Evolutionary conservation across 257 asterid genomes (phyloP).

Genomic region (Petrea volubilis): DNA sequence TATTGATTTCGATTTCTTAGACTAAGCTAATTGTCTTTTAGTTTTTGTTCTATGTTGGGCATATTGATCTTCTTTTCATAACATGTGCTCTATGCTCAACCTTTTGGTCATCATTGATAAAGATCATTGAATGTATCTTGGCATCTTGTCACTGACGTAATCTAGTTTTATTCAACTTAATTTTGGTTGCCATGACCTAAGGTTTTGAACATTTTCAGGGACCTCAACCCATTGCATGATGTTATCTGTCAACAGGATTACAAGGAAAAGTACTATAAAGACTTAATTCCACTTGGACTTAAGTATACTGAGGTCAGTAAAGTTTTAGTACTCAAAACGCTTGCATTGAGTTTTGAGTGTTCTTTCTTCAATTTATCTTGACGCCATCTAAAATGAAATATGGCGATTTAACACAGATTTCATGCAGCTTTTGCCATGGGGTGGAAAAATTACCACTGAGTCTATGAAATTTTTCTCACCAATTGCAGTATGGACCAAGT

Average conservation of each 20-base stretch:
- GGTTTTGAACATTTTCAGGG: constrained; percentile 49
- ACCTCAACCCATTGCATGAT: constrained; percentile 83
- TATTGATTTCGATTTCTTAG: not conserved
- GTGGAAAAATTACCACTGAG: constrained; percentile 88
- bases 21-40: not conserved
- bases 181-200: constrained; percentile 5
- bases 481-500: constrained; percentile 83
- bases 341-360: too few relatives aligned
- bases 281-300: constrained; percentile 66
- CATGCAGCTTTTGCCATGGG: constrained; percentile 99
- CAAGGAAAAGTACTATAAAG: constrained; percentile 74
- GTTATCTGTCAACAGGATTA: constrained; percentile 55
- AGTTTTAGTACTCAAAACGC: not conserved
- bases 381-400: constrained; percentile 30
- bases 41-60: not conserved
- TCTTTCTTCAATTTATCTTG: not conserved
- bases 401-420: constrained; percentile 54
- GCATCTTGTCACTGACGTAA: constrained; percentile 7
- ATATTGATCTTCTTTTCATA: not conserved
- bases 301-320: constrained; percentile 64
- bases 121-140: constrained; percentile 7
- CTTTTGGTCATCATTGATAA: not conserved
- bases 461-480: constrained; percentile 91
- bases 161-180: not conserved
- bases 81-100: not conserved